Percentiles rank a stretch among this genome's conserved stretches.
phyloP scores from a whole-genome alignment of 768 basidiomycete genomes.

The Amanita phalloides region DNA sequence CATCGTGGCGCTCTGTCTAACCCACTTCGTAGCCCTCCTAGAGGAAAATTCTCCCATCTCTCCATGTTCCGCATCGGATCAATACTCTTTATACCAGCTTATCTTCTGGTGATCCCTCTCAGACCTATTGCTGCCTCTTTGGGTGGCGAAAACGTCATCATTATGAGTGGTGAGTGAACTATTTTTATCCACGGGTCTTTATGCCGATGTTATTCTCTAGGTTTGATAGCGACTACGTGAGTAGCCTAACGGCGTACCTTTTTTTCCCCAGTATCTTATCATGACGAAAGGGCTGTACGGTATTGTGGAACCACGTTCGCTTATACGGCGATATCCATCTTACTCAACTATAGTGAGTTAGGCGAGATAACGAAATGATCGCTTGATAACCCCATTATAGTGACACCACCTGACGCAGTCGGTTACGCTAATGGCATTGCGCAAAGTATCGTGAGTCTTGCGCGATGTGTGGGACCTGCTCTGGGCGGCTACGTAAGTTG shows the following conservation, averaged over 20 bases:
- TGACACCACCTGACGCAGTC: conserved; percentile 85
- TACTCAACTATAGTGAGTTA: conserved; percentile 69
- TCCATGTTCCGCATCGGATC: conserved; percentile 89
- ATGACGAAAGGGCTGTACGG: conserved; percentile 54
- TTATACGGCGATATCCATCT: conserved; percentile 84
- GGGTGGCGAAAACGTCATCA: conserved; percentile 61
- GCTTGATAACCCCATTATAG: conserved; percentile 23
- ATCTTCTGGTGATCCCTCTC: conserved; percentile 69
- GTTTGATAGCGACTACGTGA: conserved; percentile 3
- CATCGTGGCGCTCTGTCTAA: neutral
- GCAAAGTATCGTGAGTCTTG: conserved; percentile 90
- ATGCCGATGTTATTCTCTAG: neutral
- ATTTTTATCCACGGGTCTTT: neutral
- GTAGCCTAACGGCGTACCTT: conserved; percentile 2
- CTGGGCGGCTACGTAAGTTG: conserved; percentile 68
- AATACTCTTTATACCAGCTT: conserved; percentile 80
- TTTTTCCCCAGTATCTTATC: conserved; percentile 4
- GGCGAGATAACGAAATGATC: neutral
- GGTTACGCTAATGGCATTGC: conserved; percentile 93
- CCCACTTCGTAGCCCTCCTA: conserved; percentile 47
- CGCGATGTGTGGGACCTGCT: conserved; percentile 83
- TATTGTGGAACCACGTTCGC: conserved; percentile 84
- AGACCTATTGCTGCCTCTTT: conserved; percentile 60
- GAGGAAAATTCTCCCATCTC: conserved; percentile 74
- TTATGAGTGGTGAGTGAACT: conserved; percentile 63